Conservation (phyloP, 495 filamentous ascomycete genomes). For the Neurospora terricola region DNA sequence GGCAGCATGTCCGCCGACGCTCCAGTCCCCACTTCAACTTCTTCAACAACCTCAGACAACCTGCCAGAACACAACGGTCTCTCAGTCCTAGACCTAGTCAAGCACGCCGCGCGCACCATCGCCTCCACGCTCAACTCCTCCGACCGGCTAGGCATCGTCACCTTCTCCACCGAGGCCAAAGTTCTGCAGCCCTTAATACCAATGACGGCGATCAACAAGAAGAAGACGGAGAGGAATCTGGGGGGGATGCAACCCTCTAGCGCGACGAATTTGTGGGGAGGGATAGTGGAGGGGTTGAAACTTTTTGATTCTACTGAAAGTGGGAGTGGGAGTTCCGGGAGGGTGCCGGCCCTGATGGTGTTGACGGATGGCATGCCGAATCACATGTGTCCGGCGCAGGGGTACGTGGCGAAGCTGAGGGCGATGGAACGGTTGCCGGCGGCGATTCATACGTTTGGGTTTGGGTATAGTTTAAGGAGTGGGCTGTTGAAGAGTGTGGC, state of each 20-base stretch:
- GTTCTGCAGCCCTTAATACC: conserved; percentile 27
- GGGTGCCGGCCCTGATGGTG: conserved; percentile 34
- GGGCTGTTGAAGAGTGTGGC: conserved; percentile 37
- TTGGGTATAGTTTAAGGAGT: conserved; percentile 30
- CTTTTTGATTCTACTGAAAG: conserved; percentile 17
- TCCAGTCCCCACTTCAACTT: conserved; percentile 14
- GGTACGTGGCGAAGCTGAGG: conserved; percentile 31
- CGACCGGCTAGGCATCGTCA: conserved; percentile 38
- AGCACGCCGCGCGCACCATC: conserved; percentile 36
- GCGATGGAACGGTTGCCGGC: conserved; percentile 23
- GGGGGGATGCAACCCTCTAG: conserved; percentile 15
- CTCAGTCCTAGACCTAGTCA: conserved; percentile 34
- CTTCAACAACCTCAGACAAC: conserved; percentile 2
- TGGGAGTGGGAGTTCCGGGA: neutral
- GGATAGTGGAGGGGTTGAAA: conserved; percentile 24
- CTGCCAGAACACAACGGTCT: conserved; percentile 20
- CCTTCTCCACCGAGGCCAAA: conserved; percentile 21
- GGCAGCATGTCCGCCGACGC: conserved; percentile 30
- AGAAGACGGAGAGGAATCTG: conserved; percentile 18
- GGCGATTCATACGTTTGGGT: conserved; percentile 38
- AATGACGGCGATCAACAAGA: conserved; percentile 27
- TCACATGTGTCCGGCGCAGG: conserved; percentile 23
- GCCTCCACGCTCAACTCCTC: conserved; percentile 27
- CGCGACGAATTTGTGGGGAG: conserved; percentile 35
- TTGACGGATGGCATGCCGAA: conserved; percentile 39